These are phyloP conservation scores for Tricholoma furcatifolium DNA, from an alignment of 768 basidiomycete species.

Conservation along the genomic window DNA sequence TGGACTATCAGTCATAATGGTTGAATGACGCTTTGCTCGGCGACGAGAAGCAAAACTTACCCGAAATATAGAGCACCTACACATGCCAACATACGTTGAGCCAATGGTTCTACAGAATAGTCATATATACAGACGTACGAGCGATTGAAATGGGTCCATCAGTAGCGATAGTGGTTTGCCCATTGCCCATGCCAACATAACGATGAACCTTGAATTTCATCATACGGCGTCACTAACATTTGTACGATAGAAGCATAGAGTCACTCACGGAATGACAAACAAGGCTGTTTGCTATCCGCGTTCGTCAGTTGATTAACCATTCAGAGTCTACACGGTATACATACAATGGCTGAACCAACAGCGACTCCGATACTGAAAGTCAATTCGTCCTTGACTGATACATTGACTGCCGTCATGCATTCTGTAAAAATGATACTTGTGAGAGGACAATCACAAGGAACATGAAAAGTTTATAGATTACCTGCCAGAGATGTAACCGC, in stretches of 20 bases:
- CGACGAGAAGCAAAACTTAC: neutral
- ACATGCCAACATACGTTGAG: slow-evolving; percentile 35
- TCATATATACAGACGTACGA: slow-evolving; percentile 43
- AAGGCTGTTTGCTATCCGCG: slow-evolving; percentile 71
- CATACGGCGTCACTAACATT: neutral
- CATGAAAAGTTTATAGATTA: slow-evolving; percentile 18
- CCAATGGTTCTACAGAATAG: neutral
- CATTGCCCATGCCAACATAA: slow-evolving; percentile 76
- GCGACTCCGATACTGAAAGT: slow-evolving; percentile 87
- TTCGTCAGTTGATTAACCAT: neutral
- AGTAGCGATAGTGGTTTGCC: slow-evolving; percentile 78
- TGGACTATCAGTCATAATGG: slow-evolving; percentile 44
- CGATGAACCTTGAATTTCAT: slow-evolving; percentile 52
- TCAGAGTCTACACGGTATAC: slow-evolving; percentile 23
- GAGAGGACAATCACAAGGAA: neutral
- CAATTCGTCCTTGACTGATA: slow-evolving; percentile 88
- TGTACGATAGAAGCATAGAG: neutral
- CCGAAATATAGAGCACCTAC: slow-evolving; percentile 29
- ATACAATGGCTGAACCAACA: slow-evolving; percentile 80
- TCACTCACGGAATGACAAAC: slow-evolving; percentile 76
- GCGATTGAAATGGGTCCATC: slow-evolving; percentile 88
- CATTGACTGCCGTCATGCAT: slow-evolving; percentile 86
- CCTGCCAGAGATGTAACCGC: slow-evolving; percentile 81
- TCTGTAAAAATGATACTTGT: slow-evolving; percentile 39
- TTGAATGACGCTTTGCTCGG: neutral